Evolutionary conservation across 2,329 filamentous ascomycete species (phyloP), one percentile per base, ranked within the genome.

Genomic region (Colletotrichum salicis): DNA sequence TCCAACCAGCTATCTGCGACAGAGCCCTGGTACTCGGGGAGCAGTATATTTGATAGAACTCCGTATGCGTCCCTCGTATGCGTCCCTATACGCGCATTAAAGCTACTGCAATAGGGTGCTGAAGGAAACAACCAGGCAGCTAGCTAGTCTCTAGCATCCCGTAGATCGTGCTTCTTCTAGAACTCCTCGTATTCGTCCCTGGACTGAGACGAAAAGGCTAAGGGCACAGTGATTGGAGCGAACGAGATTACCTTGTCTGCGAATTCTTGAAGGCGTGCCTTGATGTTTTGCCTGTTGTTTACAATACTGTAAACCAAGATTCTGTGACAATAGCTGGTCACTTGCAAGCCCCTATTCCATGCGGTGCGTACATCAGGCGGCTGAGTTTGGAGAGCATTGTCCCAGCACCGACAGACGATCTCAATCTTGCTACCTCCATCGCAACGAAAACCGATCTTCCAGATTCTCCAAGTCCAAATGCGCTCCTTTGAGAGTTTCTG

Each of bases 291-390:
- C 45, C 81, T 82, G 74, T 80, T 84, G 79, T 92, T 92, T 64
- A 92, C 85, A 4, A 29, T 29, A 74, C 89, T 92, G 78, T 91
- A 92, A 7, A 92, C 79, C 62, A 84, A 87, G 74, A 92, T 84
- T 1, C 89, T 83, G 72, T 92, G 91, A 68, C 87, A 90, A 0
- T 86, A 89, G 7, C 85, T 88, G 0, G 90, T 92, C 4, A 92
- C 89, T 76, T 92, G 90, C 24, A 92, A 79, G 19, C 88, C 90
- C 89, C 89, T 92, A 76, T 92, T 92, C 87, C 87, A 91, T 0
- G 87, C 82, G 5, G 85, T 83, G 13, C 89, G 80, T 22, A 90
- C 85, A 71, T 84, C 83, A 0, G 85, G 83, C 0, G 89, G 89
- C 75, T 91, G 89, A 0, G 89, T 91, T 71, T 91, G 91, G 41